phyloP scores from a whole-genome alignment of 805 yeast species.

The Starmerella sp. region DNA sequence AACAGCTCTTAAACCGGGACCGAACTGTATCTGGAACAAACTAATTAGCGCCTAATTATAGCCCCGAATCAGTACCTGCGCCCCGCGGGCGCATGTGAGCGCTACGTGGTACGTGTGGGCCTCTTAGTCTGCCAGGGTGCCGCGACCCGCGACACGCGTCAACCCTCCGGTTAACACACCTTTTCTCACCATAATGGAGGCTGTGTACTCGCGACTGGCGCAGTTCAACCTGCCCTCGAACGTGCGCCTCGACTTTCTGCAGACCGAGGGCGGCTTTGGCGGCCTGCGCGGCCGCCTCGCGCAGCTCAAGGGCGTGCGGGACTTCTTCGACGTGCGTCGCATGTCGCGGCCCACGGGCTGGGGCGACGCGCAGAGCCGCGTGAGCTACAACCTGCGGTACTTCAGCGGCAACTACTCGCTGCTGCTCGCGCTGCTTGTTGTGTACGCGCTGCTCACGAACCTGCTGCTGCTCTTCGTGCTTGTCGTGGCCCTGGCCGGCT shows the following conservation, averaged over 20 bases:
- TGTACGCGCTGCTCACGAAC: constrained; percentile 84
- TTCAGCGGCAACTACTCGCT: constrained; percentile 77
- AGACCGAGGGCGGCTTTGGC: constrained; percentile 16
- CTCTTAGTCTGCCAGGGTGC: neutral
- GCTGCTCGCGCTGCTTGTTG: constrained; percentile 57
- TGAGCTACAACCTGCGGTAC: constrained; percentile 73
- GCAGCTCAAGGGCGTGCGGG: constrained; percentile 77
- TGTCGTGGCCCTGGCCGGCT: constrained; percentile 58
- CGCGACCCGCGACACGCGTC: constrained; percentile 4
- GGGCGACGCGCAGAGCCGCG: constrained; percentile 80
- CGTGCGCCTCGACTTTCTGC: constrained; percentile 14
- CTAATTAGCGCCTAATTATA: too few relatives aligned
- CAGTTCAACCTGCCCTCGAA: constrained; percentile 12
- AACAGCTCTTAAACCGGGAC: too few relatives aligned
- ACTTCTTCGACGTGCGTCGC: constrained; percentile 83
- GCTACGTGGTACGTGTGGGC: neutral
- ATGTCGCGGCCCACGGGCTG: constrained; percentile 83
- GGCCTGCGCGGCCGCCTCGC: constrained; percentile 50
- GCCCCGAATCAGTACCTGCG: too few relatives aligned
- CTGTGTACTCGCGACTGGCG: constrained; percentile 20
- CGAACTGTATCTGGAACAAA: too few relatives aligned
- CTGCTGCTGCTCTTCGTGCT: constrained; percentile 74
- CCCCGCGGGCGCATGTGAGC: too few relatives aligned
- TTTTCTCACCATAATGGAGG: constrained; percentile 14
- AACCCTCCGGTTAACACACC: neutral